phyloP scores from a whole-genome alignment of 208 protist species.

The Trypanosoma vivax region DNA sequence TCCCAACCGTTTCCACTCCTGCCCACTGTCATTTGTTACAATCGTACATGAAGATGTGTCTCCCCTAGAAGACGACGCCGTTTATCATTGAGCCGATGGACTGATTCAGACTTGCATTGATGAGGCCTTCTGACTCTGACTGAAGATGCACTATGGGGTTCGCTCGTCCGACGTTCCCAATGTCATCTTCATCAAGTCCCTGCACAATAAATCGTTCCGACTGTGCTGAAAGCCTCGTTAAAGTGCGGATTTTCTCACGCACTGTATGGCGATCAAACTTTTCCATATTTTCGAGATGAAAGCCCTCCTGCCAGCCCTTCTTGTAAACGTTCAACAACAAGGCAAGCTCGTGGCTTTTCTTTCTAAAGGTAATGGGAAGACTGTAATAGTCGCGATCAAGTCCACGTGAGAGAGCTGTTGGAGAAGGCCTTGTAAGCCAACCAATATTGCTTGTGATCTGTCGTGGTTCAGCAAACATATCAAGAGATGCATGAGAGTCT shows the following conservation, averaged over 20 bases:
- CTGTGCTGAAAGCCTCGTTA: slow-evolving; percentile 66
- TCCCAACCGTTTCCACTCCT: background rate
- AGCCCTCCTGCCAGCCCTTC: slow-evolving; percentile 97
- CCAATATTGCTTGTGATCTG: slow-evolving; percentile 99
- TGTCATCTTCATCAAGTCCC: slow-evolving; percentile 80
- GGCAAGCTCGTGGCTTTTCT: slow-evolving; percentile 99
- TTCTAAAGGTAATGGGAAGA: slow-evolving; percentile 98
- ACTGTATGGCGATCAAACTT: slow-evolving; percentile 56
- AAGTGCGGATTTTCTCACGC: slow-evolving; percentile 61
- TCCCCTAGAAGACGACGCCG: slow-evolving; percentile 71
- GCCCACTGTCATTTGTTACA: slow-evolving; percentile 1
- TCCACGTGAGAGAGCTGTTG: slow-evolving; percentile 96
- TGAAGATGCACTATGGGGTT: slow-evolving; percentile 80
- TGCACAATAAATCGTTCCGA: slow-evolving; percentile 79
- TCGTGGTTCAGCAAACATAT: slow-evolving; percentile 88
- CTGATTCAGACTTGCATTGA: slow-evolving; percentile 75
- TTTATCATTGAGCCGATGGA: slow-evolving; percentile 87
- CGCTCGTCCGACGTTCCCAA: slow-evolving; percentile 75
- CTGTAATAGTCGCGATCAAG: slow-evolving; percentile 99
- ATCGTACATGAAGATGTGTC: background rate
- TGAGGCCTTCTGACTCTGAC: slow-evolving; percentile 63
- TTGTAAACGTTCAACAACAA: slow-evolving; percentile 99
- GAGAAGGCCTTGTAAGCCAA: slow-evolving; percentile 97
- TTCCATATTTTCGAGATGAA: slow-evolving; percentile 80
- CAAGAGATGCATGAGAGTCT: slow-evolving; percentile 50